Evolutionary conservation across 1,139 yeast genomes (phyloP), one percentile per base, ranked within the genome.

Genomic region (Pichia sp.): DNA sequence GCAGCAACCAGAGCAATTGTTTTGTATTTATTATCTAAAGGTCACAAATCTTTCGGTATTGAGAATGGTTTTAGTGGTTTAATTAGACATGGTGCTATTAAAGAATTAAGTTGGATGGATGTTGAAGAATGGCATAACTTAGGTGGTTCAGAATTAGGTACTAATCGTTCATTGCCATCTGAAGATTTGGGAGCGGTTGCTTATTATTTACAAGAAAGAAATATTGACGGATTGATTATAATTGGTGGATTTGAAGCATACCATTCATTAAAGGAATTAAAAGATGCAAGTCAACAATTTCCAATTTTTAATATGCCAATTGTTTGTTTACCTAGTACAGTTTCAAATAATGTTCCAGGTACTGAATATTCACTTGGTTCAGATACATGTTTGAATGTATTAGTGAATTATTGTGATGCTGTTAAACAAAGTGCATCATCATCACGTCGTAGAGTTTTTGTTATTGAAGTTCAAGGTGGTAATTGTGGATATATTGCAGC

Each of bases 331-430:
- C 97, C 98, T 15, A 95, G 97, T 15, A 91, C 97, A 7, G 84
- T 91, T 50, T 86, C 96, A n/a, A 91, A 91, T 64, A 91, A 91
- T 56, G 97, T 91, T 39, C 98, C 98, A 13, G 98, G 97, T 46
- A 81, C 96, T 3, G 96, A 91, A 64, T 88, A 87, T 64, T 87
- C 96, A 1, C 68, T 91, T 42, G 98, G 98, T 46, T 70, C 91
- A 26, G 97, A 91, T 59, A 91, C 98, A 8, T 89, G 97, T 68
- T 70, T 91, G 66, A 91, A 91, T 63, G 76, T 93, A 27, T 74
- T 91, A 62, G 88, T 88, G 59, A 75, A 80, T 45, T 91, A 91
- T 68, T 89, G 97, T 70, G 98, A 91, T 63, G 88, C 87, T 23
- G 85, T 91, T 51, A 88, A 89, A 65, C 97, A 88, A 67, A 79